Evolutionary conservation across 2,329 filamentous ascomycete genomes (phyloP).

Genomic region (Arthroderma sp.): DNA sequence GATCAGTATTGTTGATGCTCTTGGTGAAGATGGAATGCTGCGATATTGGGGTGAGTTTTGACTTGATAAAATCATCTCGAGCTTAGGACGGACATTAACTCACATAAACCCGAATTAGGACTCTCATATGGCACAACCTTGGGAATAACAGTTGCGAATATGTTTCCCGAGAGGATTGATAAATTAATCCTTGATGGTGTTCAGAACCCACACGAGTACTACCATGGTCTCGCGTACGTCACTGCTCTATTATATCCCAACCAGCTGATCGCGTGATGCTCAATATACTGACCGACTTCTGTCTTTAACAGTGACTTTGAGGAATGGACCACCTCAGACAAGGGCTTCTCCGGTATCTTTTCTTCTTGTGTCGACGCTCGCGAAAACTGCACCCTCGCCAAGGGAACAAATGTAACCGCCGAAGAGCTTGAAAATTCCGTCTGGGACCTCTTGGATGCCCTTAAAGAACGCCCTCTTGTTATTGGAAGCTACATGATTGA

Average conservation of each 20-base stretch:
- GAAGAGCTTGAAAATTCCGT: constrained; percentile 31
- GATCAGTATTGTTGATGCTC: constrained; percentile 30
- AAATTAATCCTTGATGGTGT: constrained; percentile 29
- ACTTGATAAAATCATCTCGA: too few relatives aligned
- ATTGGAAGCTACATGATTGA: constrained; percentile 2
- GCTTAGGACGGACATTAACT: too few relatives aligned
- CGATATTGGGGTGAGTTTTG: constrained; percentile 24
- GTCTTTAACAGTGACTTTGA: constrained; percentile 15
- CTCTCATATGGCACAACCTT: constrained; percentile 16
- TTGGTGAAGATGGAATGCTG: constrained; percentile 27
- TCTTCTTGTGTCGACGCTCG: constrained; percentile 17
- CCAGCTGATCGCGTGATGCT: too few relatives aligned
- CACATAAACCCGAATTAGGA: constrained; percentile 21
- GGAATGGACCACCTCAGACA: constrained; percentile 15
- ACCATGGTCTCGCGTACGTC: constrained; percentile 8
- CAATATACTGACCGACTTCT: too few relatives aligned
- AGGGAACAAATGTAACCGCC: constrained; percentile 17
- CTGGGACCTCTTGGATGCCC: not conserved
- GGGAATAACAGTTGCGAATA: constrained; percentile 20
- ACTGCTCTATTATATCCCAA: not conserved
- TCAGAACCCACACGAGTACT: constrained; percentile 12
- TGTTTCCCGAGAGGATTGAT: constrained; percentile 29
- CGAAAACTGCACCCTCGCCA: constrained; percentile 26
- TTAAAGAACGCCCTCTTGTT: constrained; percentile 4
- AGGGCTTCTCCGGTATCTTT: constrained; percentile 16